Percentiles rank a stretch among this genome's conserved stretches.
Evolutionary conservation across 2,329 filamentous ascomycete species (phyloP).

Genomic region (Sordariomycetes sp.): DNA sequence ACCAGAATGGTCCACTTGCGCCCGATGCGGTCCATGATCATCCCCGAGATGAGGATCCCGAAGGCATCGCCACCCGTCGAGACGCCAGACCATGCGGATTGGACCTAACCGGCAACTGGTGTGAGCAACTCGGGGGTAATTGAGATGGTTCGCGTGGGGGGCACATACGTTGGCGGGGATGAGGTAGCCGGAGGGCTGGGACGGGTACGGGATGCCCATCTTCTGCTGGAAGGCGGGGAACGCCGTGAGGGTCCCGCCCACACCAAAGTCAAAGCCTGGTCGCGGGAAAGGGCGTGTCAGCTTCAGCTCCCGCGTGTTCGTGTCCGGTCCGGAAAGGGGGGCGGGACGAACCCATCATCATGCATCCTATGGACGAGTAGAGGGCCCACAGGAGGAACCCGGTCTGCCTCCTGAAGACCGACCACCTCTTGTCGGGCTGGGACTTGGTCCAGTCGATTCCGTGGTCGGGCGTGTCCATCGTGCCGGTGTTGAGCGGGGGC

Average conservation of each 20-base stretch:
- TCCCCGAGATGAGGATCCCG: constrained; percentile 15
- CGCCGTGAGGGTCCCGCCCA: constrained; percentile 2
- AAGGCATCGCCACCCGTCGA: constrained; percentile 11
- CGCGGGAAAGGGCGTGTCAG: background rate
- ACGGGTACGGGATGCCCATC: constrained; percentile 3
- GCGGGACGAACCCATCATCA: constrained; percentile 17
- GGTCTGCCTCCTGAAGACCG: constrained; percentile 14
- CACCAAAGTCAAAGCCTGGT: constrained; percentile 4
- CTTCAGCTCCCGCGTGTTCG: background rate
- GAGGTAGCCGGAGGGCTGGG: constrained; percentile 9
- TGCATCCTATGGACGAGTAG: constrained; percentile 15
- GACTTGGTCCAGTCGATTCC: constrained; percentile 14
- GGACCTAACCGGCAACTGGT: constrained; percentile 17
- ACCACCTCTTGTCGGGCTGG: constrained; percentile 16
- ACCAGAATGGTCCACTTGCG: constrained; percentile 17
- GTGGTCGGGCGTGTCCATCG: background rate
- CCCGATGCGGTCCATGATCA: constrained; percentile 19
- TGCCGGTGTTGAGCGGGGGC: background rate
- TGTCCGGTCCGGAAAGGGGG: background rate
- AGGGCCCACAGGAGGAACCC: constrained; percentile 16
- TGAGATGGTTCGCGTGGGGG: background rate
- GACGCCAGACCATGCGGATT: constrained; percentile 13
- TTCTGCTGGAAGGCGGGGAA: constrained; percentile 3
- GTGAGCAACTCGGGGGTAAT: background rate
- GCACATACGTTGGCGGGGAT: constrained; percentile 14